A percentile compares a stretch with the other conserved stretches of the same genome.
phyloP scores from a whole-genome alignment of 2,329 filamentous ascomycete genomes.

The Sordariomycetes sp. region DNA sequence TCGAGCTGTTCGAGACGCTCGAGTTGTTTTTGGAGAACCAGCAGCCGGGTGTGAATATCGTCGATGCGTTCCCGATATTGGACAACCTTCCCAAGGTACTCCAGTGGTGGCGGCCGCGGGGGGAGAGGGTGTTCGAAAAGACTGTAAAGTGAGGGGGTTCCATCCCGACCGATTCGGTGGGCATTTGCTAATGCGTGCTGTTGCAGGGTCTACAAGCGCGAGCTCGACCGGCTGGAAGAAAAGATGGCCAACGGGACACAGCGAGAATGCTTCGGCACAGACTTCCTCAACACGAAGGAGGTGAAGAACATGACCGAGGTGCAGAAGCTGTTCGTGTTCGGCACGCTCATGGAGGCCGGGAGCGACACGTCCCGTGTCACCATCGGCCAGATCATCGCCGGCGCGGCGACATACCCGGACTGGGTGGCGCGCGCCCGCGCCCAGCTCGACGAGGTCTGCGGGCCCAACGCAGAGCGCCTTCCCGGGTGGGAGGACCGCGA shows the following conservation, averaged over 20 bases:
- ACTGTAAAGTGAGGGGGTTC: neutral
- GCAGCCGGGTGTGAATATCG: constrained; percentile 14
- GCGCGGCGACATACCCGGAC: constrained; percentile 18
- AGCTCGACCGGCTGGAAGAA: constrained; percentile 16
- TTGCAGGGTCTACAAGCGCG: constrained; percentile 17
- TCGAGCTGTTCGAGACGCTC: neutral
- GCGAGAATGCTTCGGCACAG: constrained; percentile 1
- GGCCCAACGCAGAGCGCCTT: constrained; percentile 22
- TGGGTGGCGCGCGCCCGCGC: constrained; percentile 22
- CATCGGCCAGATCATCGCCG: constrained; percentile 18
- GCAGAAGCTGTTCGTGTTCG: neutral
- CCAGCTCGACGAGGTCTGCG: constrained; percentile 31
- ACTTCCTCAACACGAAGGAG: neutral
- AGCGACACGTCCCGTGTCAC: constrained; percentile 28
- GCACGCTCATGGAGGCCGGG: constrained; percentile 27
- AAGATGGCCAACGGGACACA: constrained; percentile 25
- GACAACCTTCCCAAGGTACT: constrained; percentile 17
- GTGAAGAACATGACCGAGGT: neutral
- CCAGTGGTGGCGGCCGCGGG: constrained; percentile 20
- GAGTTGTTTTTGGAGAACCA: neutral
- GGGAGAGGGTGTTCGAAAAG: constrained; percentile 6
- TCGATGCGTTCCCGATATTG: constrained; percentile 26
- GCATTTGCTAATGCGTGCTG: constrained; percentile 12
- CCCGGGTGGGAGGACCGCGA: constrained; percentile 26
- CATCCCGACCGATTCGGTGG: neutral